Percentiles rank a stretch among this genome's conserved stretches.
phyloP scores from a whole-genome alignment of 2,329 filamentous ascomycete species.

The Coniochaeta sp. region DNA sequence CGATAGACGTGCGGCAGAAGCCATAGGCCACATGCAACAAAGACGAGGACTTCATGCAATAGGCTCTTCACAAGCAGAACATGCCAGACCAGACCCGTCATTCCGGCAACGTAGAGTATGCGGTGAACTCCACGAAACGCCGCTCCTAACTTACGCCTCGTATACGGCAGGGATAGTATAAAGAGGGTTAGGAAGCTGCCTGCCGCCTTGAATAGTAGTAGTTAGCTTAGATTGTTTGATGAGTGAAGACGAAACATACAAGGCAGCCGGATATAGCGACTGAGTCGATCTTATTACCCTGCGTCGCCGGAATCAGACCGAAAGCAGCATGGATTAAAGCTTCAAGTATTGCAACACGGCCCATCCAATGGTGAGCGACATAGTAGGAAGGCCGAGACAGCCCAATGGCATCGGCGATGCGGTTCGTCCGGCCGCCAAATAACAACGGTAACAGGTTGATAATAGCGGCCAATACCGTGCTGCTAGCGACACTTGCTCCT shows the following conservation, averaged over 20 bases:
- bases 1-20: slow-evolving; percentile 4
- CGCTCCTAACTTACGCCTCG: slow-evolving; percentile 2
- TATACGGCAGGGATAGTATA: slow-evolving; percentile 3
- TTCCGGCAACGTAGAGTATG: slow-evolving; percentile 5
- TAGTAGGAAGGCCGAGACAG: slow-evolving; percentile 5
- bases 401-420: slow-evolving; percentile 4
- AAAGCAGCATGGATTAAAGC: slow-evolving; percentile 2
- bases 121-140: slow-evolving; percentile 2
- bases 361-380: neutral
- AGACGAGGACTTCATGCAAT: slow-evolving; percentile 5
- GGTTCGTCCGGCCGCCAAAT: slow-evolving; percentile 5
- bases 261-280: slow-evolving; percentile 5
- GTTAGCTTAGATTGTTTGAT: slow-evolving; percentile 3
- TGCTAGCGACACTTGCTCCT: slow-evolving; percentile 4
- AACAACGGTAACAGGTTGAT: slow-evolving; percentile 7
- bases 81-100: slow-evolving; percentile 4
- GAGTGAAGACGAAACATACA: neutral
- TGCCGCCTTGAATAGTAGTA: slow-evolving; percentile 5
- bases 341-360: slow-evolving; percentile 2
- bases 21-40: slow-evolving; percentile 5
- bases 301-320: neutral
- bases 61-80: slow-evolving; percentile 4
- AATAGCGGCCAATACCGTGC: slow-evolving; percentile 4
- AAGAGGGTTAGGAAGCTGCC: slow-evolving; percentile 4
- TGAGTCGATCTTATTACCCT: neutral